Percentiles rank a stretch among this genome's conserved stretches.
Evolutionary conservation across 371 early-diverging fungal genomes (phyloP).

Genomic region (Rhizopus stolonifer): DNA sequence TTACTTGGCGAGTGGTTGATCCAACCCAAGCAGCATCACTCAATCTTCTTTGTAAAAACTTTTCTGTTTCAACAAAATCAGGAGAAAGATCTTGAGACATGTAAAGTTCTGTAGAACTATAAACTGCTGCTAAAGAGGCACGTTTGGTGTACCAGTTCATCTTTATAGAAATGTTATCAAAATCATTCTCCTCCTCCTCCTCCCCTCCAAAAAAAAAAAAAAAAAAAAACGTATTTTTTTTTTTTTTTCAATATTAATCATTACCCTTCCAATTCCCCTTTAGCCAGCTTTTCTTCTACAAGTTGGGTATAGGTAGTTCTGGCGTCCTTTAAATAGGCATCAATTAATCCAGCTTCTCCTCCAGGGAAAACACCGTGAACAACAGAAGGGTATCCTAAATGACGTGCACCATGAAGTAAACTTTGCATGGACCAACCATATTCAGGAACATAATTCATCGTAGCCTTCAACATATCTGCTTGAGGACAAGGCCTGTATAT

Average conservation of each 20-base stretch:
- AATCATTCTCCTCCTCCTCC: too few relatives aligned
- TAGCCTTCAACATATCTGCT: constrained; percentile 56
- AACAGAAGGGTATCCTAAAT: constrained; percentile 71
- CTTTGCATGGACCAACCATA: constrained; percentile 78
- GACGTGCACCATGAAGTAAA: constrained; percentile 64
- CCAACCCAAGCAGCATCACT: constrained; percentile 68
- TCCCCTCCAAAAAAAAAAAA: too few relatives aligned
- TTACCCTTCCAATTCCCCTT: constrained; percentile 53
- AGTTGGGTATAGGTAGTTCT: constrained; percentile 57
- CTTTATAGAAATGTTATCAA: constrained; percentile 32
- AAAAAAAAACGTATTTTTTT: not conserved
- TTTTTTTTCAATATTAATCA: not conserved
- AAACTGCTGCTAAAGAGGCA: constrained; percentile 75
- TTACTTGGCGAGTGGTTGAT: constrained; percentile 50
- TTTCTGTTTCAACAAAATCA: constrained; percentile 67
- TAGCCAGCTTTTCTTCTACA: constrained; percentile 38
- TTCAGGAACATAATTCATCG: constrained; percentile 65
- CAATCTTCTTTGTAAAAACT: constrained; percentile 78
- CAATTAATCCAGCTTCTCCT: constrained; percentile 73
- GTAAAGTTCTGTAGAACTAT: constrained; percentile 84
- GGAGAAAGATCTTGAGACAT: constrained; percentile 86
- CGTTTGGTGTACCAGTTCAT: constrained; percentile 90
- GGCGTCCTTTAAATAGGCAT: constrained; percentile 70
- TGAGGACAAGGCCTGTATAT: constrained; percentile 15
- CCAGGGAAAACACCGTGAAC: constrained; percentile 72